These are phyloP conservation scores for Trichoderma citrinoviride DNA, from an alignment of 2,329 filamentous ascomycete genomes.

Conservation along the genomic window DNA sequence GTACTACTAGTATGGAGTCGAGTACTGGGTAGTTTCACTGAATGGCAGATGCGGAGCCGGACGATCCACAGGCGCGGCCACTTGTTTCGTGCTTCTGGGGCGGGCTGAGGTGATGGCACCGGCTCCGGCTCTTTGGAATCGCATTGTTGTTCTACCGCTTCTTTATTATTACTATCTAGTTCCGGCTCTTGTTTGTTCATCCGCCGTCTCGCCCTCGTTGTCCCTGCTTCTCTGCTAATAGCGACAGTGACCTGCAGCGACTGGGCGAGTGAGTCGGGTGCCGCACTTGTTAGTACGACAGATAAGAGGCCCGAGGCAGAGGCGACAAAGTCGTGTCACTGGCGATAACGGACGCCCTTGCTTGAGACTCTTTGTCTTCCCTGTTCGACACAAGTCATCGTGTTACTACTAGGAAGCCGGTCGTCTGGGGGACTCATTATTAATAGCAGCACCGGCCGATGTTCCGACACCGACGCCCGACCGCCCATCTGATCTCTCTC, in stretches of 20 bases:
- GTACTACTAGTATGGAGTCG: too few relatives aligned
- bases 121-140: background rate
- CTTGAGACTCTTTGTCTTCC: background rate
- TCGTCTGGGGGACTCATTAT: background rate
- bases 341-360: conserved; percentile 8
- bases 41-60: conserved; percentile 3
- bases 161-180: too few relatives aligned
- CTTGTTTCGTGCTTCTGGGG: conserved; percentile 8
- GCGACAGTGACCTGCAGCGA: background rate
- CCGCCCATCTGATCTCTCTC: background rate
- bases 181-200: too few relatives aligned
- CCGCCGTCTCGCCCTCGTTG: background rate
- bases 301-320: background rate
- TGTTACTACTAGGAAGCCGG: background rate
- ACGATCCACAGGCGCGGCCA: conserved; percentile 1
- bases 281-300: background rate
- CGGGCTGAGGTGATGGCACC: conserved; percentile 6
- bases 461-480: conserved; percentile 2
- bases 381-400: background rate
- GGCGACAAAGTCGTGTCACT: background rate
- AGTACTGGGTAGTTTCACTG: too few relatives aligned
- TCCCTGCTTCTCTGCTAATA: background rate
- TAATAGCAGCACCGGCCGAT: conserved; percentile 5
- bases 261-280: background rate
- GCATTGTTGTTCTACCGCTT: too few relatives aligned